A percentile compares a stretch with the other conserved stretches of the same genome.
Evolutionary conservation across 192 early-diverging fungal species (phyloP).

Genomic region (Coemansia umbellata): DNA sequence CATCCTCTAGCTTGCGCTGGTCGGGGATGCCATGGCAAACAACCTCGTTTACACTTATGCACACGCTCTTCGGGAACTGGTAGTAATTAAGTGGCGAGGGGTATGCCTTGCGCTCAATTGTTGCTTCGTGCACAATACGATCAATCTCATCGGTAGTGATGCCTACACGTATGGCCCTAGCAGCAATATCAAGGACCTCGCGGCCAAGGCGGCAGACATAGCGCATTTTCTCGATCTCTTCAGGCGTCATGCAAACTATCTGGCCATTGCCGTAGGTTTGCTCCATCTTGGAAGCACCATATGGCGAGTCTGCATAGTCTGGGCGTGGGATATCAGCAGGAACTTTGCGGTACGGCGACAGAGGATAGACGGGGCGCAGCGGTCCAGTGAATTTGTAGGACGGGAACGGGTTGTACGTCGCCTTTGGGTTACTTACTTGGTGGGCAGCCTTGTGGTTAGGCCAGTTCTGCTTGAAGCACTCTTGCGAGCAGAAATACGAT

Average conservation of each 20-base stretch:
- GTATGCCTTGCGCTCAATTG: conserved; percentile 85
- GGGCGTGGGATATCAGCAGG: conserved; percentile 65
- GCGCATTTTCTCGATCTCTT: conserved; percentile 80
- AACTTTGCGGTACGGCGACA: conserved; percentile 64
- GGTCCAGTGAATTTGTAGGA: conserved; percentile 61
- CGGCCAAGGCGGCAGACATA: conserved; percentile 72
- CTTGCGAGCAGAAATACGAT: conserved; percentile 76
- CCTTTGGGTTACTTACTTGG: conserved; percentile 17
- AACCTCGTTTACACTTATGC: conserved; percentile 86
- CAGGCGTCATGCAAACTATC: conserved; percentile 64
- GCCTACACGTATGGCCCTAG: conserved; percentile 73
- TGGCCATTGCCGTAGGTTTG: conserved; percentile 61
- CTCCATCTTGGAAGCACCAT: conserved; percentile 75
- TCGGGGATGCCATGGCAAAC: conserved; percentile 99
- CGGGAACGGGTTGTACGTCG: conserved; percentile 60
- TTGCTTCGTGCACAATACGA: conserved; percentile 91
- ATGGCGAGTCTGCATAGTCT: conserved; percentile 61
- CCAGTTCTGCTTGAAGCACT: conserved; percentile 75
- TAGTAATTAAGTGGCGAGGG: conserved; percentile 98
- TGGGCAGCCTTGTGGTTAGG: conserved; percentile 38
- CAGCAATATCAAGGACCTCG: conserved; percentile 88
- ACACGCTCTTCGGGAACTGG: conserved; percentile 93
- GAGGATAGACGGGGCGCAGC: conserved; percentile 70
- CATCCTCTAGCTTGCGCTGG: conserved; percentile 85
- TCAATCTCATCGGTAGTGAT: conserved; percentile 97